A percentile compares a stretch with the other conserved stretches of the same genome.
Conservation (phyloP, 345 rosid species). For the Eucalyptus pauciflora region DNA sequence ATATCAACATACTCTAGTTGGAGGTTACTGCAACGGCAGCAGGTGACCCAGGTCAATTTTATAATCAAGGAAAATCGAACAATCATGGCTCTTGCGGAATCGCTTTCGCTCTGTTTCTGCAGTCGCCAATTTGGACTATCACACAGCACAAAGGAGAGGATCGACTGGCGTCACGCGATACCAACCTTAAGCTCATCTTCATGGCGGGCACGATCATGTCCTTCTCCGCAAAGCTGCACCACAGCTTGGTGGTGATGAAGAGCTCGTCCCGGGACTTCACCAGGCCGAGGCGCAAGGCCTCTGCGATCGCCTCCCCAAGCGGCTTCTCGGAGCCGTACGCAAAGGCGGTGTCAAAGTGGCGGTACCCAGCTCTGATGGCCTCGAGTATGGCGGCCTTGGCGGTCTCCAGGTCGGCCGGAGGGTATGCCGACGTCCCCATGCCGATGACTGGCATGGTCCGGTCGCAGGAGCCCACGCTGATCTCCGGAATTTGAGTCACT, state of each 20-base stretch:
- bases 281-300: slow-evolving; percentile 9
- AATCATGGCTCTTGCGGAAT: background rate
- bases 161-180: too few species aligned
- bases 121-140: background rate
- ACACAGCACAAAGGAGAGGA: background rate
- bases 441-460: slow-evolving; percentile 7
- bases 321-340: slow-evolving; percentile 7
- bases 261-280: slow-evolving; percentile 19
- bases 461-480: background rate
- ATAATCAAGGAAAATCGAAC: background rate
- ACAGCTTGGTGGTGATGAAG: slow-evolving; percentile 15
- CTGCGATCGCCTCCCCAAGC: slow-evolving; percentile 2
- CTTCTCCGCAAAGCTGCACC: slow-evolving; percentile 1
- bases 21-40: slow-evolving; percentile 5
- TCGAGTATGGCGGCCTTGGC: slow-evolving; percentile 5
- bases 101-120: background rate
- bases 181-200: slow-evolving; percentile 11
- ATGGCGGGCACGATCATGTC: slow-evolving; percentile 6
- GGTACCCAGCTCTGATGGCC: slow-evolving; percentile 13
- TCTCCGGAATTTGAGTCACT: background rate
- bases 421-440: slow-evolving; percentile 4
- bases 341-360: slow-evolving; percentile 13
- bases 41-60: background rate
- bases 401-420: background rate
- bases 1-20: slow-evolving; percentile 17